Evolutionary conservation across 768 basidiomycete species (phyloP).

Genomic region (Rhodotorula graminis): DNA sequence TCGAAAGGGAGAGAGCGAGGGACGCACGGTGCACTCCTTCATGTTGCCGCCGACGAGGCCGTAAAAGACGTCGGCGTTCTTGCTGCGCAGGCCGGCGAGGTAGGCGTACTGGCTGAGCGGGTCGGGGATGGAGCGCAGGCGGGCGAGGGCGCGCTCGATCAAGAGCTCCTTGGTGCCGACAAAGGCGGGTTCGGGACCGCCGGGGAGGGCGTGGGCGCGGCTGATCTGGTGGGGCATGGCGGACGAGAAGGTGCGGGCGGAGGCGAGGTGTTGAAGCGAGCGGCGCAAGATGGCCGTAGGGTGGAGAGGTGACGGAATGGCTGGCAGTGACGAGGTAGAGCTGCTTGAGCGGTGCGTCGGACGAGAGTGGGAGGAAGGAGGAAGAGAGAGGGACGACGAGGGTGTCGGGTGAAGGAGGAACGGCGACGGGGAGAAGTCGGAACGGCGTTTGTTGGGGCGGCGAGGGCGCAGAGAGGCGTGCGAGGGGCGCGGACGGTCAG

Average conservation of each 20-base stretch:
- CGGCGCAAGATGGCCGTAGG: background rate
- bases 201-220: background rate
- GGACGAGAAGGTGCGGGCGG: background rate
- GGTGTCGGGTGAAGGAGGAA: background rate
- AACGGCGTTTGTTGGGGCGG: background rate
- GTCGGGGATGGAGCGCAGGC: constrained; percentile 27
- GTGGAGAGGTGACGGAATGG: background rate
- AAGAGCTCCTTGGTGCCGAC: constrained; percentile 32
- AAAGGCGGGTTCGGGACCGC: background rate
- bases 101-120: constrained; percentile 76
- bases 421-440: background rate
- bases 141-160: constrained; percentile 37
- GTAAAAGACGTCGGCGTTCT: constrained; percentile 73
- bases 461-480: too few species aligned
- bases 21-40: constrained; percentile 51
- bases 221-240: background rate
- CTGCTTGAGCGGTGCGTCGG: too few species aligned
- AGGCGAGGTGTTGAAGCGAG: background rate
- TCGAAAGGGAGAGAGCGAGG: background rate
- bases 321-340: background rate
- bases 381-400: background rate
- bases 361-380: background rate
- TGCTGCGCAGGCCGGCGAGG: constrained; percentile 66
- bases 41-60: constrained; percentile 66
- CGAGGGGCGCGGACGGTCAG: too few species aligned